phyloP scores from a whole-genome alignment of 306 rosid genomes.

The Spatholobus suberectus region DNA sequence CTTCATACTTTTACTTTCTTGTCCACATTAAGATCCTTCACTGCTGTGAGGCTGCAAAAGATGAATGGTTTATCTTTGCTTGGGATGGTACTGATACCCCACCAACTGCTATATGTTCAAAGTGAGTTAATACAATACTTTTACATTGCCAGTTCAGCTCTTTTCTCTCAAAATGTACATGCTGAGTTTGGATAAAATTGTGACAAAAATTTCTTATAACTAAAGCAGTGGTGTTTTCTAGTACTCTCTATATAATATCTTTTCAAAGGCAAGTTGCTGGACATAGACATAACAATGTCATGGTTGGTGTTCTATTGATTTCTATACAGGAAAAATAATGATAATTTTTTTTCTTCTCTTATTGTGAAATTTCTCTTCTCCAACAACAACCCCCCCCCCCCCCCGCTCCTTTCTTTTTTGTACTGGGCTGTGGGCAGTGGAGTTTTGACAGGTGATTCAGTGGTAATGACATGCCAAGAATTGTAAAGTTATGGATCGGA shows the following conservation, averaged over 20 bases:
- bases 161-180: neutral
- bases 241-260: constrained; percentile 11
- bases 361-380: neutral
- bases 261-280: neutral
- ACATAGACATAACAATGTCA: constrained; percentile 4
- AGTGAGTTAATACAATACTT: constrained; percentile 52
- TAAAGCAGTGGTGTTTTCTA: constrained; percentile 1
- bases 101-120: constrained; percentile 49
- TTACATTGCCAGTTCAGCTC: constrained; percentile 7
- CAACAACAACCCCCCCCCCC: neutral
- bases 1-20: constrained; percentile 22
- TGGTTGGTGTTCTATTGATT: neutral
- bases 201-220: neutral
- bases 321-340: neutral
- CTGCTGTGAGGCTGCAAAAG: constrained; percentile 47
- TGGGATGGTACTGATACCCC: constrained; percentile 92
- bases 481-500: neutral
- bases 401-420: neutral
- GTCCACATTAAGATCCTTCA: constrained; percentile 59
- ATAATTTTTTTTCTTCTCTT: neutral
- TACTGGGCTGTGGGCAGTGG: neutral
- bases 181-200: constrained; percentile 14
- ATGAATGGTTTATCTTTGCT: constrained; percentile 53
- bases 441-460: neutral
- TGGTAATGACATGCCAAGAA: neutral